Evolutionary conservation across 441 rosid species (phyloP), one percentile per base, ranked within the genome.

Genomic region (Aleurites moluccanus): DNA sequence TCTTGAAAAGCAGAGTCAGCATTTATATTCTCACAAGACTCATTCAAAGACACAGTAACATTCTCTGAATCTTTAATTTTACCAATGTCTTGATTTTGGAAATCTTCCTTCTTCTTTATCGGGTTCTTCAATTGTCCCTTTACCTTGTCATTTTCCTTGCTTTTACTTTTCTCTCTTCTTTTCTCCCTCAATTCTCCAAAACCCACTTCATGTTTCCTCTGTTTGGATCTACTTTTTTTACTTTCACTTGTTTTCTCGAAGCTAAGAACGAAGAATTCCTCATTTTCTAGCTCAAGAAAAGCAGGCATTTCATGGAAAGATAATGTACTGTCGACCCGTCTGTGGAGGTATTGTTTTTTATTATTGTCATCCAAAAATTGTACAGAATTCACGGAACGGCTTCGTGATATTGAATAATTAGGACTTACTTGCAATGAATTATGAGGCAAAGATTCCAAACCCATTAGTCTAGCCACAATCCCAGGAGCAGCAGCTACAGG

Each of bases 391-490:
- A 81, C 80, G 0, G 89, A 91, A 49, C 81, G 76, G 84, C 89
- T 85, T 83, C 93, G 86, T 16, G 81, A n/a, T 53, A 84, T 69
- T 10, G 83, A 76, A 76, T 15, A 76, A 76, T 13, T 27, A 0
- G 83, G 80, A 70, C 61, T 10, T 3, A 30, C 60, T 30, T 62
- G 69, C 14, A 11, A 45, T 45, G 50, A 6, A n/a, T 52, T 52
- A 47, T 67, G 55, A 0, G 88, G 84, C 40, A 84, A 64, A 1
- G 89, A 78, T 0, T 87, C 88, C 83, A 90, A 83, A 27, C 93
- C 97, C 97, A 89, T 92, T 69, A 92, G 86, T 82, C 89, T 86
- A 13, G 89, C 95, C 70, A 92, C 90, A 72, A 90, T 73, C 64
- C 92, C 89, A 0, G 92, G 92, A 71, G 67, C 76, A 47, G 75